phyloP scores from a whole-genome alignment of 2,329 filamentous ascomycete genomes.

The Penicillium sp. region DNA sequence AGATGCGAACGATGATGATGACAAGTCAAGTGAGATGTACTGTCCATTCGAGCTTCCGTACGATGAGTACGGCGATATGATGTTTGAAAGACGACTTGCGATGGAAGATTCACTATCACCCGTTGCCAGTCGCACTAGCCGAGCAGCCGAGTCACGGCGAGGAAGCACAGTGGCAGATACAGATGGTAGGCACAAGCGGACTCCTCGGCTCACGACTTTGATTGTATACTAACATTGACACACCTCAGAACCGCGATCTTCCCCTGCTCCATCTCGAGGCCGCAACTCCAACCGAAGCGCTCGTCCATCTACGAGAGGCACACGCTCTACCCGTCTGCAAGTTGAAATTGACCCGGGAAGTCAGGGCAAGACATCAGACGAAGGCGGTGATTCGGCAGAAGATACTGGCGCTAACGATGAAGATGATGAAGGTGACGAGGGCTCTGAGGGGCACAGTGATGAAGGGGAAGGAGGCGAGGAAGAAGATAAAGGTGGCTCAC shows the following conservation, averaged over 20 bases:
- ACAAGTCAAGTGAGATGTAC: slow-evolving; percentile 56
- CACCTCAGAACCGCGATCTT: slow-evolving; percentile 43
- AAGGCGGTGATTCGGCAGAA: slow-evolving; percentile 41
- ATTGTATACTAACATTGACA: neutral
- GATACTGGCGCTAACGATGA: slow-evolving; percentile 42
- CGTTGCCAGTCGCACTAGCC: slow-evolving; percentile 30
- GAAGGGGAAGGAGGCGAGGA: slow-evolving; percentile 34
- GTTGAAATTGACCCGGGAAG: slow-evolving; percentile 37
- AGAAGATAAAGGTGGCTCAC: slow-evolving; percentile 38
- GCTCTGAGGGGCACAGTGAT: slow-evolving; percentile 40
- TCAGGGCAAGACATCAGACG: slow-evolving; percentile 36
- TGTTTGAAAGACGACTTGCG: slow-evolving; percentile 50
- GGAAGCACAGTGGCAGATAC: slow-evolving; percentile 51
- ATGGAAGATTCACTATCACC: slow-evolving; percentile 47
- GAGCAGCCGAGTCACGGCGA: slow-evolving; percentile 37
- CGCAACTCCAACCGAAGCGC: slow-evolving; percentile 37
- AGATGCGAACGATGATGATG: slow-evolving; percentile 58
- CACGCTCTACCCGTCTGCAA: slow-evolving; percentile 42
- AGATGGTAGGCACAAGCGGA: slow-evolving; percentile 41
- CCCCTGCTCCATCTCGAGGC: slow-evolving; percentile 44
- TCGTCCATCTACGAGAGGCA: slow-evolving; percentile 37
- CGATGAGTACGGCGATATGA: slow-evolving; percentile 49
- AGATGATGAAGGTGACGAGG: slow-evolving; percentile 41
- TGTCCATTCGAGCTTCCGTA: slow-evolving; percentile 66
- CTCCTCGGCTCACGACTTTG: neutral